phyloP scores from a whole-genome alignment of 306 rosid genomes.

The Vigna nakashimae region DNA sequence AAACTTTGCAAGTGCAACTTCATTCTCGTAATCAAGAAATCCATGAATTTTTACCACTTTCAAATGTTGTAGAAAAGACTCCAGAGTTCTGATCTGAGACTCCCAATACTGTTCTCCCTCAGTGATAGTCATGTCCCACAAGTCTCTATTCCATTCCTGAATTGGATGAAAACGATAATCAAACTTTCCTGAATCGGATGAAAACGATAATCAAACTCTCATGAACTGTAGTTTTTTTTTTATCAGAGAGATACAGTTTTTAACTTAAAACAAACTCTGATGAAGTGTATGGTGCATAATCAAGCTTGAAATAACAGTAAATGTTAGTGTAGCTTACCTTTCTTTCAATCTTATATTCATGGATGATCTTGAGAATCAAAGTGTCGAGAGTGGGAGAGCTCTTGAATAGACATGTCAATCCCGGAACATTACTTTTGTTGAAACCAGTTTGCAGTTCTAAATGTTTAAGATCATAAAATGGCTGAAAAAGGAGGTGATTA shows the following conservation, averaged over 20 bases:
- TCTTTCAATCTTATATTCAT: conserved; percentile 58
- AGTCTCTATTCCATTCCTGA: conserved; percentile 82
- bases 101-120: conserved; percentile 85
- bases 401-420: conserved; percentile 70
- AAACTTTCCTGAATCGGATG: not conserved
- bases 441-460: conserved; percentile 70
- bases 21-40: conserved; percentile 73
- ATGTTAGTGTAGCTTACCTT: conserved; percentile 55
- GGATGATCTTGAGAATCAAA: conserved; percentile 59
- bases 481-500: conserved; percentile 58
- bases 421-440: conserved; percentile 64
- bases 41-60: conserved; percentile 75
- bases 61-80: conserved; percentile 64
- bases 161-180: not conserved
- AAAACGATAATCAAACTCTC: no score
- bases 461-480: conserved; percentile 64
- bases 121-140: conserved; percentile 61
- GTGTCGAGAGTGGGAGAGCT: conserved; percentile 64
- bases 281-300: not conserved
- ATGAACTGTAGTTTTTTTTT: no score
- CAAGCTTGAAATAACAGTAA: not conserved
- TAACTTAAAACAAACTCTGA: not conserved
- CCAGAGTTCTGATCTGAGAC: conserved; percentile 58
- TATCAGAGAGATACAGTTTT: no score
- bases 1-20: conserved; percentile 76